Base-by-base conservation (phyloP, 768 basidiomycete genomes). In the Pleurotus cornucopiae region DNA sequence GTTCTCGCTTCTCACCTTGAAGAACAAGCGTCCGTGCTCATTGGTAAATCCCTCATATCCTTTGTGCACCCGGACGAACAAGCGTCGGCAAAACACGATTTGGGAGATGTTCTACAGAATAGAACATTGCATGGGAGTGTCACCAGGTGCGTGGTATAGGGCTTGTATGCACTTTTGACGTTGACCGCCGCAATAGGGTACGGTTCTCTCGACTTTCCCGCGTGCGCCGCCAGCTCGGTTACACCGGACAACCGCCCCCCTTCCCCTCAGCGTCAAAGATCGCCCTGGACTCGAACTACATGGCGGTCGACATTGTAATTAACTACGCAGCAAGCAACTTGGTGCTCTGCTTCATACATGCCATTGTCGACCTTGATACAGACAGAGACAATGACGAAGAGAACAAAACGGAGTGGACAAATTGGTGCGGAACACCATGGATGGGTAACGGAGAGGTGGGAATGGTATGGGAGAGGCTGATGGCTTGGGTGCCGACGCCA, bases 61-160 rank as follows among this genome's bases (percentile, higher is more conserved):
- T 94, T 90, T 67, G 86, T 94, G 37, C 91, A 94, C 65, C 91
- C 91, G 58, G 90, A 91, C 59, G 91, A 94, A 63, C 83, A 87
- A 61, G 76, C 79, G 0, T 86, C 86, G 7, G 91, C 91, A 3
- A 80, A 81, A 62, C 73, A 79, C 9, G 92, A 94, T 73, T 77
- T 94, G 40, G 80, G 84, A 52, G 79, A 82, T 49, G 89, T 91
- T 13, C 76, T 93, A 56, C 79, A 88, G 52, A 83, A 81, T 63
- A 81, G 84, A 63, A 90, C 86, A 1, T 75, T 91, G 57, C 88
- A 91, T 67, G 91, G 91, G 60, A 90, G 87, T 46, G 88, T 94
- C 58, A 93, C 91, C 58, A 84, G 91, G 81, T 79, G 60, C 59
- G 69, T 67, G 30, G 30, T 34, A 34, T 11, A 34, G 30, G 30